Percentiles rank a stretch among this genome's conserved stretches.
These are phyloP conservation scores for Magnusiomyces fungicola DNA, from an alignment of 1,139 yeast genomes.

Conservation along the genomic window DNA sequence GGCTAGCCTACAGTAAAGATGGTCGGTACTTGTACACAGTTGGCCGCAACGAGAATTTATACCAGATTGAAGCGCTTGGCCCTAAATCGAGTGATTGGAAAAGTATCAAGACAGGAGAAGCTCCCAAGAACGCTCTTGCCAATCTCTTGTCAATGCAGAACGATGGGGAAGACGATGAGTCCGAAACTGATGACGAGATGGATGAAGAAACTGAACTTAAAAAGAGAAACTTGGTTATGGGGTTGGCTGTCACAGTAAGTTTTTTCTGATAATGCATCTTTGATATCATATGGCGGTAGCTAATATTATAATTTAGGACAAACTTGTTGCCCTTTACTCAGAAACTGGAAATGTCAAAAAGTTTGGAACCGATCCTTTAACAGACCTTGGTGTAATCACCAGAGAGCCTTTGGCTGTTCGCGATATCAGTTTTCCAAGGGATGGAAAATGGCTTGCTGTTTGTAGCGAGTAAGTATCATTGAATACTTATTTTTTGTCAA, in stretches of 20 bases:
- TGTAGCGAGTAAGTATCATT: slow-evolving; percentile 50
- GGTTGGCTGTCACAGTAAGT: slow-evolving; percentile 7
- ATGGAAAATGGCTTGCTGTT: slow-evolving; percentile 58
- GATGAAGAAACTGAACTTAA: slow-evolving; percentile 12
- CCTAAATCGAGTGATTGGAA: background rate
- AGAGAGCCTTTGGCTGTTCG: slow-evolving; percentile 56
- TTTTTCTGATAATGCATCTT: no score
- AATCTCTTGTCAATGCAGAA: slow-evolving; percentile 29
- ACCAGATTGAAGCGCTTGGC: background rate
- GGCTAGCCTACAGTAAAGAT: slow-evolving; percentile 30
- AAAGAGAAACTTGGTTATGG: background rate
- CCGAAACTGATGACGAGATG: slow-evolving; percentile 18
- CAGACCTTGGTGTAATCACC: slow-evolving; percentile 22
- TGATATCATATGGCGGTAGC: no score
- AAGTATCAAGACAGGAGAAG: background rate
- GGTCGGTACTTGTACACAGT: slow-evolving; percentile 33
- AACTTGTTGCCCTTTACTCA: slow-evolving; percentile 32
- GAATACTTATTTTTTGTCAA: background rate
- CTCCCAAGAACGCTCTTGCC: background rate
- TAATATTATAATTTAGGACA: slow-evolving; percentile 19
- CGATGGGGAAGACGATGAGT: slow-evolving; percentile 26
- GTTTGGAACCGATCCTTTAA: slow-evolving; percentile 26
- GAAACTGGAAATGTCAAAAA: slow-evolving; percentile 33
- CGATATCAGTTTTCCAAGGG: slow-evolving; percentile 58
- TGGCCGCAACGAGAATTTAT: slow-evolving; percentile 31